phyloP scores from a whole-genome alignment of 2,329 filamentous ascomycete genomes.

The Cercospora beticola region DNA sequence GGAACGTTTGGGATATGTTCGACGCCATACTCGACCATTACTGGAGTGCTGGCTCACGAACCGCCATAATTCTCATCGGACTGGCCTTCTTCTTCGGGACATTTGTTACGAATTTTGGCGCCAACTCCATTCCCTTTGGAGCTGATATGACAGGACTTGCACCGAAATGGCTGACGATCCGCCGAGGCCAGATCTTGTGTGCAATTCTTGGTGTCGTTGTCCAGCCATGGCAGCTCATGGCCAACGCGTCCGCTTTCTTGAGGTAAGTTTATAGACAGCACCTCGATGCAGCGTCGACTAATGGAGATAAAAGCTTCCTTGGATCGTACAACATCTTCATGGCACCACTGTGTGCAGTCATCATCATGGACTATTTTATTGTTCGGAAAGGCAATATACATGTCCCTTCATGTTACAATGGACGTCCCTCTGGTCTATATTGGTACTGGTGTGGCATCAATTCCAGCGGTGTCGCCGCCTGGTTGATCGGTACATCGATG shows the following conservation, averaged over 20 bases:
- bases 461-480: constrained; percentile 58
- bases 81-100: constrained; percentile 42
- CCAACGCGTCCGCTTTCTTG: constrained; percentile 57
- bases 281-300: background rate
- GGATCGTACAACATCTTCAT: constrained; percentile 46
- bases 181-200: constrained; percentile 41
- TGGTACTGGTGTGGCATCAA: constrained; percentile 56
- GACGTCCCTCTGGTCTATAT: constrained; percentile 46
- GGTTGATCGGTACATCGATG: constrained; percentile 57
- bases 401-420: constrained; percentile 46
- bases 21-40: constrained; percentile 42
- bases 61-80: constrained; percentile 43
- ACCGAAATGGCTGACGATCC: constrained; percentile 51
- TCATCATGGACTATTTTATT: constrained; percentile 45
- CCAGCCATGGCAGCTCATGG: constrained; percentile 65
- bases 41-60: constrained; percentile 42
- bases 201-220: constrained; percentile 49
- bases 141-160: constrained; percentile 52
- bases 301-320: constrained; percentile 44
- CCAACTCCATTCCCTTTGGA: constrained; percentile 45
- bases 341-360: constrained; percentile 42
- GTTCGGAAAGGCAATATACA: constrained; percentile 45
- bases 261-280: constrained; percentile 34
- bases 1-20: constrained; percentile 49
- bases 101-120: constrained; percentile 46